Evolutionary conservation across 2,329 filamentous ascomycete species (phyloP).

Genomic region (Botrytis paeoniae): DNA sequence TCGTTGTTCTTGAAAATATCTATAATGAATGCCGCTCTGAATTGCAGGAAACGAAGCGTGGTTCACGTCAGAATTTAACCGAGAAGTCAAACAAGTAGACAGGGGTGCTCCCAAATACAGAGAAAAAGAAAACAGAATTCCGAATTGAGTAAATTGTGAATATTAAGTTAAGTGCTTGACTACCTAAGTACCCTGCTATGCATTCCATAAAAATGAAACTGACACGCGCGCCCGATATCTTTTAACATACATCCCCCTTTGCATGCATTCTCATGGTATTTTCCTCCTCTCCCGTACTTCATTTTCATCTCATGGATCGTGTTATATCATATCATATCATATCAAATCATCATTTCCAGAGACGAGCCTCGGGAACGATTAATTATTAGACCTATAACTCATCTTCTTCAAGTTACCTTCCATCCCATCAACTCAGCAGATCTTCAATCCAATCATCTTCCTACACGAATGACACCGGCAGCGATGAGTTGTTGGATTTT

Average conservation of each 20-base stretch:
- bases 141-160: neutral
- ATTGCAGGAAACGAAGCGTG: neutral
- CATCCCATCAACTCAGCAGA: conserved; percentile 1
- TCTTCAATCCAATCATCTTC: conserved; percentile 40
- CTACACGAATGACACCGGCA: conserved; percentile 84
- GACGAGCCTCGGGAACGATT: conserved; percentile 3
- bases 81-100: neutral
- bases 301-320: neutral
- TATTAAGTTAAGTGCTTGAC: conserved; percentile 6
- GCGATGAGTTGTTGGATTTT: conserved; percentile 67
- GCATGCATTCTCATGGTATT: conserved; percentile 14
- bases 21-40: neutral
- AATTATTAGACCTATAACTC: conserved; percentile 4
- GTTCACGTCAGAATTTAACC: too few relatives aligned
- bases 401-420: neutral
- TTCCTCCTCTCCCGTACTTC: neutral
- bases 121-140: neutral
- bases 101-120: neutral
- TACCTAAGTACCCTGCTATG: neutral
- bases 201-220: neutral
- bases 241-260: neutral
- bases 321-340: conserved; percentile 4
- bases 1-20: neutral
- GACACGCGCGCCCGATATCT: neutral
- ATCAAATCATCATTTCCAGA: conserved; percentile 3